phyloP scores from a whole-genome alignment of 768 basidiomycete genomes.

The Russula vinacea region DNA sequence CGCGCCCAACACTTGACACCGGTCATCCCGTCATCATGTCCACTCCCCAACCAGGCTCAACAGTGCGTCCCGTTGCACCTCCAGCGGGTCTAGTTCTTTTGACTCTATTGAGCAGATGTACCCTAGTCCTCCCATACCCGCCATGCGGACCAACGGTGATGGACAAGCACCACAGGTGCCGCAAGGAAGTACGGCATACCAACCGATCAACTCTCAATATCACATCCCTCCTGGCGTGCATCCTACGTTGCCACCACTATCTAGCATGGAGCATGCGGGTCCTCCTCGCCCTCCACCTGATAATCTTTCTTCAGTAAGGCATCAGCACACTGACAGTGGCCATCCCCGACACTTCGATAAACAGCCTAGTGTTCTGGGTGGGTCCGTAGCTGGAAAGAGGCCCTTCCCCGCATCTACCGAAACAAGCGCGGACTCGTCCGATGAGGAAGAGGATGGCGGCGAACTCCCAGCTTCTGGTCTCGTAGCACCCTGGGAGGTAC shows the following conservation, averaged over 20 bases:
- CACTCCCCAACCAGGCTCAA: slow-evolving; percentile 32
- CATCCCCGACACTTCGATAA: slow-evolving; percentile 30
- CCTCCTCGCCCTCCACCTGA: slow-evolving; percentile 36
- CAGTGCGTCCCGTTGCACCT: slow-evolving; percentile 32
- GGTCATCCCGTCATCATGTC: slow-evolving; percentile 33
- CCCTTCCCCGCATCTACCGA: slow-evolving; percentile 61
- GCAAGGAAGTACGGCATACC: slow-evolving; percentile 20
- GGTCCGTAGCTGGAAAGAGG: slow-evolving; percentile 51
- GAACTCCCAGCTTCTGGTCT: slow-evolving; percentile 79
- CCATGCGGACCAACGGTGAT: slow-evolving; percentile 14
- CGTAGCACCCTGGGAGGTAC: slow-evolving; percentile 83
- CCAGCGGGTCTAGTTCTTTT: neutral
- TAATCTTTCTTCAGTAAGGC: slow-evolving; percentile 59
- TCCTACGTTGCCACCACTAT: slow-evolving; percentile 27
- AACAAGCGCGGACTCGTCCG: slow-evolving; percentile 78
- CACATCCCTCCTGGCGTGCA: slow-evolving; percentile 16
- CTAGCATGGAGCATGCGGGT: slow-evolving; percentile 28
- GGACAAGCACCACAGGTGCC: slow-evolving; percentile 16
- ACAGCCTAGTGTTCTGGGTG: slow-evolving; percentile 28
- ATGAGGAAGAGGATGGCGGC: slow-evolving; percentile 80
- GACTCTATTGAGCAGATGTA: slow-evolving; percentile 23
- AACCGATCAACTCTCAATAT: slow-evolving; percentile 17
- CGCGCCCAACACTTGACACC: slow-evolving; percentile 32
- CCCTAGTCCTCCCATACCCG: slow-evolving; percentile 11
- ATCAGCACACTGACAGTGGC: slow-evolving; percentile 48